phyloP scores from a whole-genome alignment of 805 yeast species.

The Ogataea salicorniae region DNA sequence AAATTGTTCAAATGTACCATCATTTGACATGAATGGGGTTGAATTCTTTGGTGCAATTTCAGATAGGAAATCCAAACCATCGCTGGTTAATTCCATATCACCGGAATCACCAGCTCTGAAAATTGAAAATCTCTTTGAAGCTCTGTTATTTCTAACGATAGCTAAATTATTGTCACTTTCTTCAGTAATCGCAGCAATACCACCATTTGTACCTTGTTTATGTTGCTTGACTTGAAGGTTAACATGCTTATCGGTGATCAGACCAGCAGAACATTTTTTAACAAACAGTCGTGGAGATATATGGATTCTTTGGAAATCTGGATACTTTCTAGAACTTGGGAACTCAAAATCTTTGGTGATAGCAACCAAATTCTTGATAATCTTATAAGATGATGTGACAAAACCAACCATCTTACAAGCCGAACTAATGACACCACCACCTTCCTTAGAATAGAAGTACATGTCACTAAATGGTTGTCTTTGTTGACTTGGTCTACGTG shows the following conservation, averaged over 20 bases:
- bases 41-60: slow-evolving; percentile 22
- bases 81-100: slow-evolving; percentile 40
- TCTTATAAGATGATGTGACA: slow-evolving; percentile 41
- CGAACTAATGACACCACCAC: slow-evolving; percentile 38
- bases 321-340: slow-evolving; percentile 55
- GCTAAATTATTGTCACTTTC: slow-evolving; percentile 1
- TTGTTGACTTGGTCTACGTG: neutral
- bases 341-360: slow-evolving; percentile 65
- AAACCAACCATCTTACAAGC: slow-evolving; percentile 47
- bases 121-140: slow-evolving; percentile 42
- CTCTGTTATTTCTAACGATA: slow-evolving; percentile 16
- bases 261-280: slow-evolving; percentile 53
- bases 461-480: slow-evolving; percentile 6
- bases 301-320: slow-evolving; percentile 54
- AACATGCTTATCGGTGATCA: slow-evolving; percentile 39
- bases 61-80: slow-evolving; percentile 41
- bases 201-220: slow-evolving; percentile 10
- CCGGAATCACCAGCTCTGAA: slow-evolving; percentile 48
- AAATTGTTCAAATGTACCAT: slow-evolving; percentile 20
- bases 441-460: slow-evolving; percentile 62
- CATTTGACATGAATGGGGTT: slow-evolving; percentile 27
- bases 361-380: slow-evolving; percentile 51
- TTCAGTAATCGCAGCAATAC: neutral
- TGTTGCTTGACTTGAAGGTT: slow-evolving; percentile 24
- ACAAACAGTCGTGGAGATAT: slow-evolving; percentile 59